Conservation (phyloP, 2,329 filamentous ascomycete genomes). For the Sarocladium brachiariae region DNA sequence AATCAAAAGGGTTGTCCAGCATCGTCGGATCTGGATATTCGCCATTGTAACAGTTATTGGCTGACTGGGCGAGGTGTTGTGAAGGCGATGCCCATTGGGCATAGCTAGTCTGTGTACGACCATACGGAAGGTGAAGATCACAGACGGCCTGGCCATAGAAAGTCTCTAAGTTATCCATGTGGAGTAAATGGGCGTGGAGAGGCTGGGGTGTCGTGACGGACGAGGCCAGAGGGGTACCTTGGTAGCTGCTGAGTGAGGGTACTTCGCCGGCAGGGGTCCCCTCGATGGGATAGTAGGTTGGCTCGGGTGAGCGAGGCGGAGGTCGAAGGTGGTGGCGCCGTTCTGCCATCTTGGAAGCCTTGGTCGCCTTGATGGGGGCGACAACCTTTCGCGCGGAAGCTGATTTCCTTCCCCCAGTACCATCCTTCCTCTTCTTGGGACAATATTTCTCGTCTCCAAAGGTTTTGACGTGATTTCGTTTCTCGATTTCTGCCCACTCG, state of each 20-base stretch:
- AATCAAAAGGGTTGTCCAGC: no score
- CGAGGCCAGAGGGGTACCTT: neutral
- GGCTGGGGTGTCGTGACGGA: neutral
- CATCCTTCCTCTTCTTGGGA: neutral
- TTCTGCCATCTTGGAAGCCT: neutral
- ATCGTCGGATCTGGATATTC: no score
- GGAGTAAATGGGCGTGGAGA: neutral
- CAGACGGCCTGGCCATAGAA: neutral
- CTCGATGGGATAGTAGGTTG: neutral
- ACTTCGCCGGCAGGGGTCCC: neutral
- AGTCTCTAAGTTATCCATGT: neutral
- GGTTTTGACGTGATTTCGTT: constrained; percentile 75
- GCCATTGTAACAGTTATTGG: no score
- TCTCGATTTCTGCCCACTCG: constrained; percentile 70
- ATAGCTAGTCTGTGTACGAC: neutral
- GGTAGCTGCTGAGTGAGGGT: neutral
- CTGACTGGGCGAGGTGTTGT: neutral
- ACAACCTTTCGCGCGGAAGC: neutral
- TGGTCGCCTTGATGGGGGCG: neutral
- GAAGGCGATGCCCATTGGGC: neutral
- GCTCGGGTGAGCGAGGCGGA: neutral
- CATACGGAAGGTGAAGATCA: neutral
- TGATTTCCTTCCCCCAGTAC: neutral
- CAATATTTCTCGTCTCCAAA: constrained; percentile 34
- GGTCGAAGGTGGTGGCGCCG: neutral